phyloP scores from a whole-genome alignment of 805 yeast genomes.

The Metschnikowia similis region DNA sequence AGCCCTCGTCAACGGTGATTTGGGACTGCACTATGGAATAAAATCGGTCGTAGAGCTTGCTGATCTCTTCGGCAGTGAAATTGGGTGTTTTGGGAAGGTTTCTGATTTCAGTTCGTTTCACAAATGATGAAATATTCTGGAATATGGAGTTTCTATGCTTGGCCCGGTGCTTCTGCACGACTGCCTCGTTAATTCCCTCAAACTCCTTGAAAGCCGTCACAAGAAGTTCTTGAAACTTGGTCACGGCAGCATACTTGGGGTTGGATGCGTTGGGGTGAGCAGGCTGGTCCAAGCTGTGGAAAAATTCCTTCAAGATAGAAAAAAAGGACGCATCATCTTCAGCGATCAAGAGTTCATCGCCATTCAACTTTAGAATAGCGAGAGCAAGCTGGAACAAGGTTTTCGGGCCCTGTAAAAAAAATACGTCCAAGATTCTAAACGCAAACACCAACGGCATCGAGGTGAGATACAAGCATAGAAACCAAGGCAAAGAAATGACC shows the following conservation, averaged over 20 bases:
- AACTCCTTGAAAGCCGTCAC: slow-evolving; percentile 93
- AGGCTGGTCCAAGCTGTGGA: slow-evolving; percentile 68
- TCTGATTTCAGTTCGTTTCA: slow-evolving; percentile 86
- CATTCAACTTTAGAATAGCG: slow-evolving; percentile 85
- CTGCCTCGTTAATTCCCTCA: slow-evolving; percentile 68
- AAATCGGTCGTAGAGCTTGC: slow-evolving; percentile 79
- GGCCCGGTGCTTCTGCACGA: slow-evolving; percentile 63
- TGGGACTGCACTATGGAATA: slow-evolving; percentile 72
- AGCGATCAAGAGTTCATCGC: slow-evolving; percentile 71
- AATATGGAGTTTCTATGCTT: slow-evolving; percentile 73
- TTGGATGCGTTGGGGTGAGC: slow-evolving; percentile 72
- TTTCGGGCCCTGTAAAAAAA: slow-evolving; percentile 84
- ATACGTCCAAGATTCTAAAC: slow-evolving; percentile 83
- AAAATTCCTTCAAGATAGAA: slow-evolving; percentile 77
- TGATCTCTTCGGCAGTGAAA: slow-evolving; percentile 52
- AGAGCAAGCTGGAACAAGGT: slow-evolving; percentile 89
- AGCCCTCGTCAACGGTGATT: slow-evolving; percentile 44
- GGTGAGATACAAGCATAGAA: slow-evolving; percentile 79
- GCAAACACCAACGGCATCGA: slow-evolving; percentile 95
- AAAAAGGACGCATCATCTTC: slow-evolving; percentile 93
- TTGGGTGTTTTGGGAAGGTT: slow-evolving; percentile 73
- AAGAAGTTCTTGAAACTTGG: slow-evolving; percentile 84
- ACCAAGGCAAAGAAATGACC: slow-evolving; percentile 95
- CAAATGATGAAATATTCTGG: slow-evolving; percentile 83
- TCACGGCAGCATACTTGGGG: slow-evolving; percentile 58